Conservation (phyloP, 106 monocot genomes). For the Dendrobium nobile region DNA sequence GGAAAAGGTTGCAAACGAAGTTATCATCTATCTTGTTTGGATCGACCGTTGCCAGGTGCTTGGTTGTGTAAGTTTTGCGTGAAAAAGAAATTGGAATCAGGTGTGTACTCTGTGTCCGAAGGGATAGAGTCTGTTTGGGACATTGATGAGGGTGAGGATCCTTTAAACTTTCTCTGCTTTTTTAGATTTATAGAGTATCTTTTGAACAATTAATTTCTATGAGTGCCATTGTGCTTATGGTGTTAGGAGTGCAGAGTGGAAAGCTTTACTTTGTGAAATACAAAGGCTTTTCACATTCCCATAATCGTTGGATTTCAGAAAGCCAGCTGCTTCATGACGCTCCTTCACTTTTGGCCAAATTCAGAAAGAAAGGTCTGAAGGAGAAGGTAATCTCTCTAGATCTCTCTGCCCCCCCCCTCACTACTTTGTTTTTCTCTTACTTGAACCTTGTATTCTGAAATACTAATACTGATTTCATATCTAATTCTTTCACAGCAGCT, state of each 20-base stretch:
- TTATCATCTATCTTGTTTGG: conserved; percentile 73
- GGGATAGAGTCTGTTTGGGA: conserved; percentile 64
- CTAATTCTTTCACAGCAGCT: background rate
- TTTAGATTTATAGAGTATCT: background rate
- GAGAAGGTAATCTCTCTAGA: conserved; percentile 40
- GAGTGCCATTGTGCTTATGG: conserved; percentile 9
- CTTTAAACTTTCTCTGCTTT: background rate
- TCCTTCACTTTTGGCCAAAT: conserved; percentile 49
- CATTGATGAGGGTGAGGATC: conserved; percentile 42
- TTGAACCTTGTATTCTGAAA: background rate
- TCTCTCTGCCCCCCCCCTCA: background rate
- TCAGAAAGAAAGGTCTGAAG: conserved; percentile 38
- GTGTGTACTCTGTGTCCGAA: conserved; percentile 48
- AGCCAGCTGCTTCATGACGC: conserved; percentile 47
- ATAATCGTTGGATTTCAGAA: conserved; percentile 76
- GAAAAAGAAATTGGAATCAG: conserved; percentile 53
- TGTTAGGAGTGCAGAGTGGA: conserved; percentile 31
- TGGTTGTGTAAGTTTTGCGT: conserved; percentile 61
- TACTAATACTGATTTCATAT: background rate
- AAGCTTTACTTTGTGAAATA: conserved; percentile 79
- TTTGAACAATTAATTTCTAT: conserved; percentile 8
- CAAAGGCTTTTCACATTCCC: conserved; percentile 70
- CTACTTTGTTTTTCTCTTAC: background rate
- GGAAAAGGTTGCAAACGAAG: conserved; percentile 62
- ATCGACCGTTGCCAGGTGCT: conserved; percentile 41